A percentile compares a stretch with the other conserved stretches of the same genome.
phyloP scores from a whole-genome alignment of 139 green algal species.

The Tetradesmus lagerheimii region DNA sequence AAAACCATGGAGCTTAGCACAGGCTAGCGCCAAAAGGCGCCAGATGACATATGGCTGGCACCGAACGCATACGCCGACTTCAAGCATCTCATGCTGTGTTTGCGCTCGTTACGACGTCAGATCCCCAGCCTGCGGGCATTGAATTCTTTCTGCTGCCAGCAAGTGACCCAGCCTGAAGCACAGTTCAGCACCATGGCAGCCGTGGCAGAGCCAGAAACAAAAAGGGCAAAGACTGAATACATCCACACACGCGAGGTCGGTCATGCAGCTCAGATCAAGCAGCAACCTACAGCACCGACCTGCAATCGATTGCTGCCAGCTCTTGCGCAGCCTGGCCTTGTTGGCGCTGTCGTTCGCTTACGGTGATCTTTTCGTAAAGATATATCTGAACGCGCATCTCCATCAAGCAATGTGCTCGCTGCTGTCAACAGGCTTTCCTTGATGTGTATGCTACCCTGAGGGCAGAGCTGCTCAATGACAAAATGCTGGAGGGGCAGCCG shows the following conservation, averaged over 20 bases:
- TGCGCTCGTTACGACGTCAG: not conserved
- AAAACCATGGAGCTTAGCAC: not conserved
- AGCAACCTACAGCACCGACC: not conserved
- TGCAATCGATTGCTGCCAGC: not conserved
- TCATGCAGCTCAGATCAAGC: not conserved
- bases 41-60: not conserved
- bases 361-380: not conserved
- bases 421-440: conserved; percentile 74
- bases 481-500: conserved; percentile 67
- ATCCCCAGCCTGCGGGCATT: not conserved
- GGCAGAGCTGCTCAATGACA: conserved; percentile 81
- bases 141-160: not conserved
- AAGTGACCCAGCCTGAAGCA: not conserved
- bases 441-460: conserved; percentile 77
- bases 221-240: conserved; percentile 46
- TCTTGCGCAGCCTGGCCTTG: not conserved
- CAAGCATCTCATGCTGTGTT: not conserved
- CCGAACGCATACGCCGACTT: not conserved
- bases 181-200: conserved; percentile 38
- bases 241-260: conserved; percentile 47
- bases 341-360: not conserved
- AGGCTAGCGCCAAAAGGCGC: not conserved
- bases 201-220: conserved; percentile 29
- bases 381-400: not conserved
- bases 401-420: not conserved